A percentile compares a stretch with the other conserved stretches of the same genome.
phyloP scores from a whole-genome alignment of 1,284 basidiomycete species.

The Boletus smithii region DNA sequence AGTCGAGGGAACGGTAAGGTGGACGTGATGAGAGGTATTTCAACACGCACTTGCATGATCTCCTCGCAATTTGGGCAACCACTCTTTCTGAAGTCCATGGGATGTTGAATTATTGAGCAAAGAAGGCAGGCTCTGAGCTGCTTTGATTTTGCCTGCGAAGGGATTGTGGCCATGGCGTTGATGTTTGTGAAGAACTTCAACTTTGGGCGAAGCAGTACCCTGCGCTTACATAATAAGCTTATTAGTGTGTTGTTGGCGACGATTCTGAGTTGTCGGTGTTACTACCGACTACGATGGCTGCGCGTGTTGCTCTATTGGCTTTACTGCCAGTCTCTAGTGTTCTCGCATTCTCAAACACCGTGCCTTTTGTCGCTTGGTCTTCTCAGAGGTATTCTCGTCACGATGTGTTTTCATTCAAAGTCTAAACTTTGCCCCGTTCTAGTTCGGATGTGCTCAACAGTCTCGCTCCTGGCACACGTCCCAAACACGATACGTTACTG shows the following conservation, averaged over 20 bases:
- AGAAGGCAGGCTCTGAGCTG: conserved; percentile 87
- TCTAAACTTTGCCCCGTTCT: not conserved
- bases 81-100: conserved; percentile 77
- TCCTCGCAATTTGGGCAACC: conserved; percentile 99
- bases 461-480: conserved; percentile 35
- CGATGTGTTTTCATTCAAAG: not conserved
- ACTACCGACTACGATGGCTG: conserved; percentile 18
- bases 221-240: not conserved
- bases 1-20: conserved; percentile 2
- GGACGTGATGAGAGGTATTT: not conserved
- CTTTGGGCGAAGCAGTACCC: no score
- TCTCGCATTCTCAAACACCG: conserved; percentile 55
- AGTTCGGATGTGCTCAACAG: conserved; percentile 49
- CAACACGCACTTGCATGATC: conserved; percentile 72
- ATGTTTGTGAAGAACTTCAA: no score
- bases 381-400: conserved; percentile 47
- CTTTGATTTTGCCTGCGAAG: conserved; percentile 59
- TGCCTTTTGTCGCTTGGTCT: conserved; percentile 69
- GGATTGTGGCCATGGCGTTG: conserved; percentile 45
- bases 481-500: conserved; percentile 37
- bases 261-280: not conserved
- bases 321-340: conserved; percentile 42
- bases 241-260: not conserved
- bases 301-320: conserved; percentile 29
- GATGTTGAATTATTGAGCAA: conserved; percentile 86